Base-by-base conservation (phyloP, 768 basidiomycete genomes). In the Amanita jacksonii region DNA sequence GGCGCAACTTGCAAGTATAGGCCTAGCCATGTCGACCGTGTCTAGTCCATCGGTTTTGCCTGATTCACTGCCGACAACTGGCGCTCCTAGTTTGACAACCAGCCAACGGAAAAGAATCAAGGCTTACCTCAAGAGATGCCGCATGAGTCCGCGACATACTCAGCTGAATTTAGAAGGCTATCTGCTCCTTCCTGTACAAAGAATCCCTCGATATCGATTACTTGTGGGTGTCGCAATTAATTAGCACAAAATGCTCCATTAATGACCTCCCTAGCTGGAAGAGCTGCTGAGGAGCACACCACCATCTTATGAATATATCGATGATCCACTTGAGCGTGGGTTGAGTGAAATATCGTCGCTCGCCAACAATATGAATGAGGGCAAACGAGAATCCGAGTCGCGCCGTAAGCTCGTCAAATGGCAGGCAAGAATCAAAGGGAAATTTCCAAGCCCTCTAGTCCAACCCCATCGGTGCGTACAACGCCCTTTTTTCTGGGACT, bases 341-440 rank as follows among this genome's bases (percentile, higher is more conserved):
- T 62, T 96, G 34, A 68, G 78, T 15, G 89, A 94, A 63, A 96
- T 98, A 51, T 78, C 91, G 1, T 77, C 77, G 9, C 64, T 98
- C 39, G 92, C 96, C 2, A 88, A 79, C 39, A 86, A 87, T 55
- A 96, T 99, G 88, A 99, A 99, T 61, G 96, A 99, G 65, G 90
- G 91, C 50, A 98, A 97, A 61, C 79, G 96, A 1, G 93, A 97
- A 53, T 76, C 90, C 2, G 96, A 99, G 64, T 92, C 88, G 1
- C 74, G 96, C 16, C 75, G 82, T 36, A 87, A 90, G 57, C 77
- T 98, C 19, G 86, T 97, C 13, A 79, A 85, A 56, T 92, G 87
- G 88, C 90, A 92, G 63, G 56, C 80, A 27, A 74, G 89, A 52
- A 97, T 99, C 54, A 73, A 83, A 30, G 88, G 90, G 15, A 86